Base-by-base conservation (phyloP, 169 alveolate genomes). In the Eimeria necatrix region DNA sequence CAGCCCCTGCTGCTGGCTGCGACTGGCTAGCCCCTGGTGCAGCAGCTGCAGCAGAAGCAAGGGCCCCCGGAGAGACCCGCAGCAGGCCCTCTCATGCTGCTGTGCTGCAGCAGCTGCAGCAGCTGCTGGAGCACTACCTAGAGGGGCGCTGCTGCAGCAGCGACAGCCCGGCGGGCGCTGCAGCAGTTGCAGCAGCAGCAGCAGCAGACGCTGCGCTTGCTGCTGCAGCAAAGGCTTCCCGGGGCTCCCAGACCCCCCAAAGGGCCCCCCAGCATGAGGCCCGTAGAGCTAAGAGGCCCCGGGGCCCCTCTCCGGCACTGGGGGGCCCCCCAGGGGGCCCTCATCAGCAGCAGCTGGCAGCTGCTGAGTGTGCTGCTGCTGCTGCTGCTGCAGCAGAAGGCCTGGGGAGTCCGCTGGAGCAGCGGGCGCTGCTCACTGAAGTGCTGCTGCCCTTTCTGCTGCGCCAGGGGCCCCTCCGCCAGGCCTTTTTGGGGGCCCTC, bases 161-260 rank as follows among this genome's bases (percentile, higher is more conserved):
- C 83, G 74, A 61, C 74, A 5, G 52, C 20, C 83, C 48, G 4
- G 3, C 83, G 6, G 83, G 52, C 16, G 83, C 83, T 71, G 83
- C 56, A 4, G 83, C 52, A n/a, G 83, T 32, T 71, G 83, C 83
- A 8, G 83, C 83, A 8, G 83, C 83, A 8, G 83, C 52, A 71
- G 83, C 83, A 71, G 83, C 83, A 24, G 83, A 71, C 83, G 83
- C 83, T 24, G 83, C 83, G 10, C 18, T 71, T 12, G 51, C 83
- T 24, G 83, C 83, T n/a, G 83, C 83, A 71, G 56, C 56, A 8
- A 14, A 32, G 24, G 18, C 52, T 8, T 16, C 83, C 5, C 52
- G 6, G 12, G 46, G 52, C 22, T 9, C 52, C 20, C 6, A 9
- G 52, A 26, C 83, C 22, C 49, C 12, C 52, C 83, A 71, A 4